Percentiles rank a stretch among this genome's conserved stretches.
phyloP scores from a whole-genome alignment of 2,329 filamentous ascomycete species.

The Diaporthe velutina region DNA sequence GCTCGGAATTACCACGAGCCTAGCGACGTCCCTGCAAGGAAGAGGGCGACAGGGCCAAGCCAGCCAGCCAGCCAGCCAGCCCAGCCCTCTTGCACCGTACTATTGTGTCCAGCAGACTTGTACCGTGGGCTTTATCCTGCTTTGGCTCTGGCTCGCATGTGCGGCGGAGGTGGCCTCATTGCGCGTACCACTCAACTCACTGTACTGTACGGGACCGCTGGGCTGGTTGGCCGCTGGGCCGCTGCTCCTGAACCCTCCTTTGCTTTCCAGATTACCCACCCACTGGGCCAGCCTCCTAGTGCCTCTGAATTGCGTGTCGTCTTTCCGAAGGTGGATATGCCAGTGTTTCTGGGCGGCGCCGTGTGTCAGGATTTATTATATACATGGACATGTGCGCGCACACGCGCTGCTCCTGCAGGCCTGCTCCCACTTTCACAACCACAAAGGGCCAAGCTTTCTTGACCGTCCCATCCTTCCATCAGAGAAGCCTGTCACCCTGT shows the following conservation, averaged over 20 bases:
- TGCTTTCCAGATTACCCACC: conserved; percentile 25
- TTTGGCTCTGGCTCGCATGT: conserved; percentile 16
- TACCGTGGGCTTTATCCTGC: background rate
- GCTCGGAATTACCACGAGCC: conserved; percentile 29
- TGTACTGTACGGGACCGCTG: conserved; percentile 9
- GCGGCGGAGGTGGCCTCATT: conserved; percentile 15
- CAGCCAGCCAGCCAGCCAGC: conserved; percentile 16
- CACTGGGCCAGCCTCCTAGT: conserved; percentile 14
- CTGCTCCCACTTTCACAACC: conserved; percentile 34
- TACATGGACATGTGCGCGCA: conserved; percentile 31
- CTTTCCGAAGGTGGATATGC: conserved; percentile 25
- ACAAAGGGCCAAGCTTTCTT: conserved; percentile 27
- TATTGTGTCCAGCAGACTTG: conserved; percentile 10
- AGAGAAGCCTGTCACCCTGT: conserved; percentile 33
- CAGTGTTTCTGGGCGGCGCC: conserved; percentile 36
- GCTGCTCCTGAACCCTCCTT: conserved; percentile 28
- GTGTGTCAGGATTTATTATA: conserved; percentile 43
- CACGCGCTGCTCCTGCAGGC: conserved; percentile 39
- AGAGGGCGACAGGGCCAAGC: conserved; percentile 28
- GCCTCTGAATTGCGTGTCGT: conserved; percentile 35
- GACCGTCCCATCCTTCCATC: conserved; percentile 13
- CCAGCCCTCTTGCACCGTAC: conserved; percentile 1
- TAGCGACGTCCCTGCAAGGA: conserved; percentile 29
- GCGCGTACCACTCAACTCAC: conserved; percentile 21
- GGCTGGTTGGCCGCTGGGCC: conserved; percentile 19